A percentile compares a stretch with the other conserved stretches of the same genome.
phyloP scores from a whole-genome alignment of 148 eudicot genomes.

The Chenopodium quinoa region DNA sequence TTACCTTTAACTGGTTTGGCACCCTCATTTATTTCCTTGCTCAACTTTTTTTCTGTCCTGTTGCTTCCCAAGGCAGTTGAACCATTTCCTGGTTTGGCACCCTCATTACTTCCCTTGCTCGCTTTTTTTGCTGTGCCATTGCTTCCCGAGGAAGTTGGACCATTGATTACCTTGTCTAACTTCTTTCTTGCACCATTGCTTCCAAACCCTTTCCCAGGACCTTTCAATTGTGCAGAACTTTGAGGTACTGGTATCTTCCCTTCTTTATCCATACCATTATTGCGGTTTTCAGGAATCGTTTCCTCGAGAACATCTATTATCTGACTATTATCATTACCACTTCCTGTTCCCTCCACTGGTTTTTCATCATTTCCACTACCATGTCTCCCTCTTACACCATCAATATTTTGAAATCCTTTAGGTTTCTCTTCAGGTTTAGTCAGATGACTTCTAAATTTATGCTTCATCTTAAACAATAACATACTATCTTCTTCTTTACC shows the following conservation, averaged over 20 bases:
- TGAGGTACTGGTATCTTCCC: constrained; percentile 28
- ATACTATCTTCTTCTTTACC: constrained; percentile 30
- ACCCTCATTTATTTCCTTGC: constrained; percentile 17
- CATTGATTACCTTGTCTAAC: constrained; percentile 13
- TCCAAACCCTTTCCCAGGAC: constrained; percentile 24
- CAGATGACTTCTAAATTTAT: constrained; percentile 41
- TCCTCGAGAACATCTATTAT: constrained; percentile 11
- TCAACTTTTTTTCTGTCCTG: constrained; percentile 17
- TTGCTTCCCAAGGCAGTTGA: constrained; percentile 26
- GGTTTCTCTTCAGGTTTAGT: constrained; percentile 43
- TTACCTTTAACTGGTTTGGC: constrained; percentile 42
- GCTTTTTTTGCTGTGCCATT: constrained; percentile 19
- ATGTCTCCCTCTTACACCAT: constrained; percentile 18
- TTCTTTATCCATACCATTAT: constrained; percentile 22
- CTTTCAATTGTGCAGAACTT: constrained; percentile 15
- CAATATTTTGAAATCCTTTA: constrained; percentile 50
- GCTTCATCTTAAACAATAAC: constrained; percentile 52
- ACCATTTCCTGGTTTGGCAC: constrained; percentile 37
- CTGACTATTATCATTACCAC: constrained; percentile 16
- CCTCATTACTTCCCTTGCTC: constrained; percentile 20
- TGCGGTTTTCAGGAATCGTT: constrained; percentile 12
- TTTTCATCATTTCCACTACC: constrained; percentile 23
- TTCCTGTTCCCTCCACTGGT: constrained; percentile 20
- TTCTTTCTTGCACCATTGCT: constrained; percentile 3
- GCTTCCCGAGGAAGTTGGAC: constrained; percentile 25